phyloP scores from a whole-genome alignment of 139 green algal species.

The Tetraselmis striata region DNA sequence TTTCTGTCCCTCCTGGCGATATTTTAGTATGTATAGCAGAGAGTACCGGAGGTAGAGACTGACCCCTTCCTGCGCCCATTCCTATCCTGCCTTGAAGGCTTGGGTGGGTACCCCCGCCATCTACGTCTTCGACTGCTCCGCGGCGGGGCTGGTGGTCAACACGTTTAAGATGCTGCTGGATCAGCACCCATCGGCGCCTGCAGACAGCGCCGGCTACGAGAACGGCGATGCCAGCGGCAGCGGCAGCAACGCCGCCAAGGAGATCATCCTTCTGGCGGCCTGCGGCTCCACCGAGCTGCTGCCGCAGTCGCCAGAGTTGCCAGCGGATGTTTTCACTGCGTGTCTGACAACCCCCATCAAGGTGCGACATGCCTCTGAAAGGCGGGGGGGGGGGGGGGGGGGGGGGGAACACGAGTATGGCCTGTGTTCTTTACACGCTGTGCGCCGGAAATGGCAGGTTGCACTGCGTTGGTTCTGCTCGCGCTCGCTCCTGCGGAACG shows the following conservation, averaged over 20 bases:
- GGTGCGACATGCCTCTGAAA: too few relatives aligned
- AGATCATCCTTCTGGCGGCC: slow-evolving; percentile 87
- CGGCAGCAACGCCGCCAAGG: slow-evolving; percentile 16
- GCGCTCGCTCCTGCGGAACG: slow-evolving; percentile 36
- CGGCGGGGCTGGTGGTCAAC: slow-evolving; percentile 85
- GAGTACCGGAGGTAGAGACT: too few relatives aligned
- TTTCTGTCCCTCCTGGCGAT: too few relatives aligned
- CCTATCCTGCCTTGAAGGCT: too few relatives aligned
- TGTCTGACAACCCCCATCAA: slow-evolving; percentile 99
- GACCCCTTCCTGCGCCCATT: too few relatives aligned
- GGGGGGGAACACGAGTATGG: background rate
- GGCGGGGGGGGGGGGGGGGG: too few relatives aligned
- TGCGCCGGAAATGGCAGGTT: slow-evolving; percentile 38
- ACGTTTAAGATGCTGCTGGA: slow-evolving; percentile 60
- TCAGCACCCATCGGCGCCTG: slow-evolving; percentile 22
- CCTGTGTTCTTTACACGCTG: background rate
- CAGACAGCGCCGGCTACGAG: background rate
- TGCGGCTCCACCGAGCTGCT: slow-evolving; percentile 83
- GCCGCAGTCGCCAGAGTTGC: slow-evolving; percentile 79
- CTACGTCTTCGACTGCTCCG: slow-evolving; percentile 96
- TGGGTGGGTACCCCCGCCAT: slow-evolving; percentile 92
- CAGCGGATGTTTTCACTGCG: slow-evolving; percentile 93
- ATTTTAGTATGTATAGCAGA: too few relatives aligned
- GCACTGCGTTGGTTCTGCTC: slow-evolving; percentile 84
- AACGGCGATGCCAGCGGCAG: background rate